Evolutionary conservation across 1,139 yeast species (phyloP), one percentile per base, ranked within the genome.

Genomic region (Saccharomyces hybrid): DNA sequence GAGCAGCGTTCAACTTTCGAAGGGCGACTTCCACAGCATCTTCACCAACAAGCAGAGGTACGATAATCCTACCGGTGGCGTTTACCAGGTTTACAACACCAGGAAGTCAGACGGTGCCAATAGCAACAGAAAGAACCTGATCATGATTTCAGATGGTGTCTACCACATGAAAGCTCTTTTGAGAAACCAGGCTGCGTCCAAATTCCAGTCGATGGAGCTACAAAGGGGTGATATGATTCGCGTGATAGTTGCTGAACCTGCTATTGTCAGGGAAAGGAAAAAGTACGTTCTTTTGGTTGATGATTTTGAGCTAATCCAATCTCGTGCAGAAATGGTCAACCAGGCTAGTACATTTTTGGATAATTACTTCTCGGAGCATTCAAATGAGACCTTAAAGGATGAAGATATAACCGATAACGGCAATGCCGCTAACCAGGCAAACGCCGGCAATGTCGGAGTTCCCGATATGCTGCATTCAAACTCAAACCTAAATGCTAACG

Each of bases 151-250:
- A 52, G 95, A 86, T 70, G 91, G 93, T 27, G 72, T 71, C 19
- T 82, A 77, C 67, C 75, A 78, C 46, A 75, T 83, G 56, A 88
- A 86, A 62, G 88, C 87, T 1, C 78, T 86, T 52, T 76, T 85
- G 61, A 84, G 84, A 63, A 84, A 84, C 52, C 76, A 75, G 46
- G 78, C 82, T 59, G 79, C 80, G 53, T 73, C 77, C 4, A 76
- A 78, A 60, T 77, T 82, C 55, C 79, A 77, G 57, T 68, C 74
- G 48, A 71, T 78, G 59, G 78, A 80, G 13, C 57, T 83, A 63
- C 71, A 76, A 71, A 71, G 71, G 55, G 72, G 74, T 23, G 76
- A 73, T 54, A 63, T 72, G 25, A 65, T 69, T 49, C 62, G 62
- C 41, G 66, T 68, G 14, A 52, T 62, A 42, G 61, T 59, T 34